Percentiles rank a stretch among this genome's conserved stretches.
These are phyloP conservation scores for Coemansia sp. DNA, from an alignment of 192 early-diverging fungal species.

Conservation along the genomic window DNA sequence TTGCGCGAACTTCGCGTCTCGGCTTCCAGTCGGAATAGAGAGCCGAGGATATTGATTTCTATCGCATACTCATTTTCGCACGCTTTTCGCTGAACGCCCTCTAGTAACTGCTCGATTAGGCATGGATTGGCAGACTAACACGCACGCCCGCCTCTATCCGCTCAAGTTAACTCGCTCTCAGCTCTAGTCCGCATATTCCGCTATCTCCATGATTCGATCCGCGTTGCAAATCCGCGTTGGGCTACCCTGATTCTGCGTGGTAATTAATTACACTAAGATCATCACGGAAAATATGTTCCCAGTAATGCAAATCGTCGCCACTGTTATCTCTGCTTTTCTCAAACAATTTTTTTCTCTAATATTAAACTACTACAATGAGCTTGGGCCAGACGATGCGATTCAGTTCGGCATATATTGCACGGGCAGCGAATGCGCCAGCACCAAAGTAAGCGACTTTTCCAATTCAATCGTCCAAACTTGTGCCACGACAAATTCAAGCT, in stretches of 20 bases:
- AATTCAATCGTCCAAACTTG: background rate
- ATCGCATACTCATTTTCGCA: background rate
- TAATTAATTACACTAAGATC: too few species aligned
- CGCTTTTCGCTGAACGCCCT: background rate
- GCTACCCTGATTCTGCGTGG: too few species aligned
- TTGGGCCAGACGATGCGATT: slow-evolving; percentile 22
- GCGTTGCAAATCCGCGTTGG: background rate
- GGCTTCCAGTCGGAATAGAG: background rate
- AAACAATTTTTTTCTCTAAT: background rate
- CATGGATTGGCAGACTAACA: too few species aligned
- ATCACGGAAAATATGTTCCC: background rate
- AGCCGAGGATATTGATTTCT: background rate
- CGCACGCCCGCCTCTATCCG: too few species aligned
- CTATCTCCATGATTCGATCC: background rate
- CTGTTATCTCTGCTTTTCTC: background rate
- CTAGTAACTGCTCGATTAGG: background rate
- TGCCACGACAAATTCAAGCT: too few species aligned
- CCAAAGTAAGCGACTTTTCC: slow-evolving; percentile 1
- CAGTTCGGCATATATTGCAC: slow-evolving; percentile 15
- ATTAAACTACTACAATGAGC: background rate
- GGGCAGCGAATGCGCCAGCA: slow-evolving; percentile 14
- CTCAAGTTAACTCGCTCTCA: background rate
- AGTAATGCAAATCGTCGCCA: background rate
- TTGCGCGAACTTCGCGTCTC: background rate
- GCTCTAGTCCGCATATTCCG: background rate